Evolutionary conservation across 768 basidiomycete genomes (phyloP).

Genomic region (Leucocoprinus birnbaumii): DNA sequence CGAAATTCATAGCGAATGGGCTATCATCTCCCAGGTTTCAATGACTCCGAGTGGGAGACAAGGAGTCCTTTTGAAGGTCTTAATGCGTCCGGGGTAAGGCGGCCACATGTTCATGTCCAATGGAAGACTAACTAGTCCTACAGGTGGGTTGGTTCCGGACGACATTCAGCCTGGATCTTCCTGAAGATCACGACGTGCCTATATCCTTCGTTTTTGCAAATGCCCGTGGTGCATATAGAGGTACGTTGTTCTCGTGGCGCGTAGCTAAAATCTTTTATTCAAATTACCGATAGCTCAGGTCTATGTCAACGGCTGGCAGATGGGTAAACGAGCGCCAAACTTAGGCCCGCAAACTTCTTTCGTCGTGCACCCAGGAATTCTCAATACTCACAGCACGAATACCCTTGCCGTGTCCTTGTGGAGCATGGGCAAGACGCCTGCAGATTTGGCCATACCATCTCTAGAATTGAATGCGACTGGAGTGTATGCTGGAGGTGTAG

Average conservation of each 20-base stretch:
- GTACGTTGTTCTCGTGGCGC: not conserved
- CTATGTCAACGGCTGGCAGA: conserved; percentile 2
- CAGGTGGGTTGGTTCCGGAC: conserved; percentile 2
- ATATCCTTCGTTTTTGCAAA: not conserved
- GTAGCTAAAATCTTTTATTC: not conserved
- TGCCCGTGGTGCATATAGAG: not conserved
- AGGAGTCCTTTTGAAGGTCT: not conserved
- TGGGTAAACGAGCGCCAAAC: conserved; percentile 2
- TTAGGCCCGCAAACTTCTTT: not conserved
- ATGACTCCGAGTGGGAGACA: not conserved
- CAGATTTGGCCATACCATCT: not conserved
- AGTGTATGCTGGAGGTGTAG: not conserved
- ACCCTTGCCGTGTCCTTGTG: not conserved
- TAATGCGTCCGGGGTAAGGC: not conserved
- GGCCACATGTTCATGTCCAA: not conserved
- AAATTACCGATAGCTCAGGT: not conserved
- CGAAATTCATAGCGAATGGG: not conserved
- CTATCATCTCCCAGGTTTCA: not conserved
- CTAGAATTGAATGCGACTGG: not conserved
- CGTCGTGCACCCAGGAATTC: not conserved
- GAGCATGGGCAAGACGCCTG: not conserved
- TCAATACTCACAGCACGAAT: not conserved
- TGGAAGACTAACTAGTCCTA: not conserved
- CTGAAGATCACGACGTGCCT: not conserved
- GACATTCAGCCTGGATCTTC: not conserved